Percentiles rank a stretch among this genome's conserved stretches.
These are phyloP conservation scores for Lantana camara DNA, from an alignment of 257 asterid species.

Conservation along the genomic window DNA sequence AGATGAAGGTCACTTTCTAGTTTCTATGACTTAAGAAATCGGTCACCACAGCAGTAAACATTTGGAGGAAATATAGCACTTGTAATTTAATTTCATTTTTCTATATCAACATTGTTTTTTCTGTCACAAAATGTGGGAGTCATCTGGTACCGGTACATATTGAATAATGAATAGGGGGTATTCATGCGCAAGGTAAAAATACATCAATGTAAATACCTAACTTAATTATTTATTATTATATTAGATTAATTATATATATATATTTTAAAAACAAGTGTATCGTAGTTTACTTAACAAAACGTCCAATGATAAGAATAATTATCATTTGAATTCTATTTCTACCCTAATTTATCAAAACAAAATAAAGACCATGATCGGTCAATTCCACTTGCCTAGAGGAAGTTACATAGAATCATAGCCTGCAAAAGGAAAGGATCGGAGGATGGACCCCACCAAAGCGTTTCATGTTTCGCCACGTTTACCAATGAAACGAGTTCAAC, in stretches of 20 bases:
- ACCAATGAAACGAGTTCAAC: constrained; percentile 18
- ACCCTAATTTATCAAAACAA: too few relatives aligned
- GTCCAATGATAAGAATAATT: too few relatives aligned
- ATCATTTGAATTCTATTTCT: too few relatives aligned
- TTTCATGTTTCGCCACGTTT: constrained; percentile 35
- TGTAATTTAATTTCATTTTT: neutral
- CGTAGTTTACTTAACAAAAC: too few relatives aligned
- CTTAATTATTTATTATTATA: too few relatives aligned
- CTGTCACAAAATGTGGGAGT: neutral
- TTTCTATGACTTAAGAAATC: neutral
- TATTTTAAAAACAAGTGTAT: too few relatives aligned
- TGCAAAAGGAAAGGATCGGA: neutral
- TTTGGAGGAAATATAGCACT: neutral
- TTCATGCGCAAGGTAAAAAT: too few relatives aligned
- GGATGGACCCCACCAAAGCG: constrained; percentile 25
- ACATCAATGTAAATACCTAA: too few relatives aligned
- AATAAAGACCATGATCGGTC: neutral
- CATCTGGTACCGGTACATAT: too few relatives aligned
- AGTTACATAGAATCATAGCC: constrained; percentile 27
- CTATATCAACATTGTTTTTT: neutral
- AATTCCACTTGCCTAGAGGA: neutral
- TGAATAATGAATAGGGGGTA: too few relatives aligned
- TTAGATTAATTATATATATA: too few relatives aligned
- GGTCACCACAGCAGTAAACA: neutral
- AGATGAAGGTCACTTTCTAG: neutral